Evolutionary conservation across 192 early-diverging fungal genomes (phyloP).

Genomic region (Backusella sp.): DNA sequence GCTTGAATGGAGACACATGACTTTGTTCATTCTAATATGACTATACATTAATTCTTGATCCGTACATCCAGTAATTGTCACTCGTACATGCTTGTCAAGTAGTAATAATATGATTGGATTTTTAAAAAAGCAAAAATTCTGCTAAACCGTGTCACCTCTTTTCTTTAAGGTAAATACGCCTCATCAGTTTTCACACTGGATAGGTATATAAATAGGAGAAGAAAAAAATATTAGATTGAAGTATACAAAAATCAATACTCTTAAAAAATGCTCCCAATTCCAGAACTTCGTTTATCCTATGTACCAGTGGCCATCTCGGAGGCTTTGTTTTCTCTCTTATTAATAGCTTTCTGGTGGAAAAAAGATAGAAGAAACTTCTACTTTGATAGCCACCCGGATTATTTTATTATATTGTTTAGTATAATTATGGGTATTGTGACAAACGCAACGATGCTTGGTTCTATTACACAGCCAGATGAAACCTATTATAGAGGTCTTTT

Average conservation of each 20-base stretch:
- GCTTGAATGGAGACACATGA: background rate
- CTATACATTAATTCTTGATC: background rate
- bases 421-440: background rate
- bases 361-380: background rate
- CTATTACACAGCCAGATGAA: background rate
- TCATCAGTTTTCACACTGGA: background rate
- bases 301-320: background rate
- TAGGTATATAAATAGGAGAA: background rate
- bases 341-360: background rate
- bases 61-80: background rate
- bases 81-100: background rate
- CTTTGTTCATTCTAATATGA: background rate
- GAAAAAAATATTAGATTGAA: background rate
- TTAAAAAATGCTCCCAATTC: background rate
- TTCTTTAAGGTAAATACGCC: background rate
- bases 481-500: background rate
- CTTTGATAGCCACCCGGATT: background rate
- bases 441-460: background rate
- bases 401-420: background rate
- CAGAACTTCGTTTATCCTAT: background rate
- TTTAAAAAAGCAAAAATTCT: background rate
- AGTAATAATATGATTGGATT: background rate
- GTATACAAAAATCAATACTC: background rate
- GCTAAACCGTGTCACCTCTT: background rate
- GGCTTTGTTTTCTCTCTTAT: background rate